Percentiles rank a stretch among this genome's conserved stretches.
These are phyloP conservation scores for Podospora tetraspora DNA, from an alignment of 495 filamentous ascomycete genomes.

Conservation along the genomic window DNA sequence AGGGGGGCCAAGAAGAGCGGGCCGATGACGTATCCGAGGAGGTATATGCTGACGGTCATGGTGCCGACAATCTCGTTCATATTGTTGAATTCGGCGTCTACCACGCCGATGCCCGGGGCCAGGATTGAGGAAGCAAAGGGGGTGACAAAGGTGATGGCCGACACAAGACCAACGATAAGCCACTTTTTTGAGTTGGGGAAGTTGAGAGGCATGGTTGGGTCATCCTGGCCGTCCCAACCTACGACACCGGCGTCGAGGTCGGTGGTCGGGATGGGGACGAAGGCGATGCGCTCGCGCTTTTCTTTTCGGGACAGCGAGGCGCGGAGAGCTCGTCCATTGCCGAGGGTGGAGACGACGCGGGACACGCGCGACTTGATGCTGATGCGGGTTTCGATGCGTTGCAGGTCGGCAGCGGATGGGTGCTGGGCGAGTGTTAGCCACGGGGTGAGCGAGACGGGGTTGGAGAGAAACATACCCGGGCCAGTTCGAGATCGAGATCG, in stretches of 20 bases:
- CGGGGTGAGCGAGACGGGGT: not conserved
- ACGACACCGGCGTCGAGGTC: constrained; percentile 46
- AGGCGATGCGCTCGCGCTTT: constrained; percentile 21
- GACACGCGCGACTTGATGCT: constrained; percentile 23
- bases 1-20: constrained; percentile 59
- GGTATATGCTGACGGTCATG: constrained; percentile 41
- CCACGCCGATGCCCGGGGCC: constrained; percentile 51
- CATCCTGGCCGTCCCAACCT: constrained; percentile 58
- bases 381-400: constrained; percentile 16
- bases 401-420: not conserved
- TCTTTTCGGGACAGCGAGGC: constrained; percentile 8
- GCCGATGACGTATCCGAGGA: constrained; percentile 41
- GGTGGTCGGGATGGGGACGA: constrained; percentile 34
- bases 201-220: constrained; percentile 70
- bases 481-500: constrained; percentile 25
- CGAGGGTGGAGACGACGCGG: constrained; percentile 16
- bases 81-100: constrained; percentile 50
- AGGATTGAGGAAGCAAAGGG: constrained; percentile 63
- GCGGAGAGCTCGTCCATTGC: constrained; percentile 1
- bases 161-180: constrained; percentile 52
- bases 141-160: constrained; percentile 53
- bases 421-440: not conserved
- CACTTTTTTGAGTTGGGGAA: constrained; percentile 60
- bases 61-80: constrained; percentile 30
- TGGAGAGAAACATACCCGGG: constrained; percentile 8